These are phyloP conservation scores for Cucurbita ficifolia DNA, from an alignment of 306 rosid species.

Conservation along the genomic window DNA sequence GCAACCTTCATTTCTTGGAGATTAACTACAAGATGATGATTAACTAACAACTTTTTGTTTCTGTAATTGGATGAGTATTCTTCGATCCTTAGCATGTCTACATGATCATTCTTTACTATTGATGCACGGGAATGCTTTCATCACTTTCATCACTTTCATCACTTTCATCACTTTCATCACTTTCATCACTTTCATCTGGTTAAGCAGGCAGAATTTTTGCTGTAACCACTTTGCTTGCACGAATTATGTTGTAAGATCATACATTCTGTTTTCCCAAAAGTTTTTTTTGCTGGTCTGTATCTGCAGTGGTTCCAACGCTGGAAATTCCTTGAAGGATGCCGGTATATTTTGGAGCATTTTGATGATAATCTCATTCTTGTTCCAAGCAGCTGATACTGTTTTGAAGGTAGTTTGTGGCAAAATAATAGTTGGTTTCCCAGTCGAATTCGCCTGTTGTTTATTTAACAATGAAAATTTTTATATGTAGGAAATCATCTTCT, in stretches of 20 bases:
- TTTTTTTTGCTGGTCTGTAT: constrained; percentile 12
- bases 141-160: background rate
- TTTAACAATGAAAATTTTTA: constrained; percentile 19
- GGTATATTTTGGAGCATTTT: constrained; percentile 77
- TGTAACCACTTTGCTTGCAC: background rate
- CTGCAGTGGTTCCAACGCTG: constrained; percentile 71
- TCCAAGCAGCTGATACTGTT: constrained; percentile 82
- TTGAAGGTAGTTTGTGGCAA: constrained; percentile 46
- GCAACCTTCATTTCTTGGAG: too few relatives aligned
- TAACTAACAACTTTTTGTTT: background rate
- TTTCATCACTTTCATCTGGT: background rate
- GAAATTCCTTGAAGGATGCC: constrained; percentile 61
- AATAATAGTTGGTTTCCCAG: constrained; percentile 5
- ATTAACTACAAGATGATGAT: too few relatives aligned
- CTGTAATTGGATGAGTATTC: background rate
- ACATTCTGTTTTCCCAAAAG: background rate
- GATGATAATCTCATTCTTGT: constrained; percentile 74
- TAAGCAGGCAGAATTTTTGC: background rate
- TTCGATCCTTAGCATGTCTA: background rate
- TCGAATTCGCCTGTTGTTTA: background rate
- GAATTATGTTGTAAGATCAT: background rate
- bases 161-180: background rate
- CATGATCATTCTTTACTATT: background rate
- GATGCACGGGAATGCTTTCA: background rate
- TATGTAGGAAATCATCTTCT: constrained; percentile 62